These are phyloP conservation scores for Trichosporon faecale DNA, from an alignment of 1,284 basidiomycete genomes.

Conservation along the genomic window DNA sequence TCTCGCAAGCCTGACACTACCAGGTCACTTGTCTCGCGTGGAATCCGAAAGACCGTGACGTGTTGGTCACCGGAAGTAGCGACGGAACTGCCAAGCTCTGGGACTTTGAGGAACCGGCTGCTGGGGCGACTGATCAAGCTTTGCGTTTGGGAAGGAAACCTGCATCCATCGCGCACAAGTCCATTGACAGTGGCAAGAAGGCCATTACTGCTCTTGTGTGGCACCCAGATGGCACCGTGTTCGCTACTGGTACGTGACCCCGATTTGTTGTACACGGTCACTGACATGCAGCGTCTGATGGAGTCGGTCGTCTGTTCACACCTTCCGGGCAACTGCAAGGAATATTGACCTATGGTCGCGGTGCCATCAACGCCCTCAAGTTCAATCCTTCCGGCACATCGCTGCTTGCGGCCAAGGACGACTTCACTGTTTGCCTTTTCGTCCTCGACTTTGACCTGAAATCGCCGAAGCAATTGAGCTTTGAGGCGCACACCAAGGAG, in stretches of 20 bases:
- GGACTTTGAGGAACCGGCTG: constrained; percentile 33
- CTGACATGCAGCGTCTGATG: constrained; percentile 30
- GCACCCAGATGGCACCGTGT: constrained; percentile 47
- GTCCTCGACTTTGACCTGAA: constrained; percentile 26
- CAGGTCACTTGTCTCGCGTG: constrained; percentile 43
- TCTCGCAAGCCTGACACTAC: neutral
- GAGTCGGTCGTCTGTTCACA: constrained; percentile 45
- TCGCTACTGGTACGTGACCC: constrained; percentile 35
- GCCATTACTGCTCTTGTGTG: constrained; percentile 38
- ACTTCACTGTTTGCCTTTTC: constrained; percentile 34
- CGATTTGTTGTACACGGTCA: neutral
- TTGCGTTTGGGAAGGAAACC: constrained; percentile 27
- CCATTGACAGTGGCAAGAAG: constrained; percentile 43
- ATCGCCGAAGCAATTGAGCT: constrained; percentile 27
- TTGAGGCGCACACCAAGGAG: constrained; percentile 44
- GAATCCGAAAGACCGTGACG: constrained; percentile 44
- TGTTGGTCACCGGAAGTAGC: constrained; percentile 36
- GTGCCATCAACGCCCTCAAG: constrained; percentile 41
- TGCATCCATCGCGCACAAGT: constrained; percentile 35
- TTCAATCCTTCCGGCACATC: constrained; percentile 43
- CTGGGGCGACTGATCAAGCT: neutral
- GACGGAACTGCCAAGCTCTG: constrained; percentile 45
- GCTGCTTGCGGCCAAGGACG: constrained; percentile 39
- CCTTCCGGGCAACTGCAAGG: constrained; percentile 44
- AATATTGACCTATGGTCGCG: constrained; percentile 44